Evolutionary conservation across 192 early-diverging fungal species (phyloP).

Genomic region (Linnemannia exigua): DNA sequence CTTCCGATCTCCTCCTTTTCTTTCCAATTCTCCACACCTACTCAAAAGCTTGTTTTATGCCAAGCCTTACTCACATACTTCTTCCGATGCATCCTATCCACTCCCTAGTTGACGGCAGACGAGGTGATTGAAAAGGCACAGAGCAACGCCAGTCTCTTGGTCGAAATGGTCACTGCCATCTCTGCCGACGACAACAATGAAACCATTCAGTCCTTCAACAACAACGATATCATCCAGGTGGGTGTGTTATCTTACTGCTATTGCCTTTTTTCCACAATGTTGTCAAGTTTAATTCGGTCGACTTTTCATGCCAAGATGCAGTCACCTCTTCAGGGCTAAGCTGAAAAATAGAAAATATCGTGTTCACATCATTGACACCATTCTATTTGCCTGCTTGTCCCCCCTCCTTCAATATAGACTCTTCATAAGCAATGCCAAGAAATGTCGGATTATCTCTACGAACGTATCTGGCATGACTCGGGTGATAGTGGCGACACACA

Average conservation of each 20-base stretch:
- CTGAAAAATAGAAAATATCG: not conserved
- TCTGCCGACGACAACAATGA: slow-evolving; percentile 17
- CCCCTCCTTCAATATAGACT: slow-evolving; percentile 10
- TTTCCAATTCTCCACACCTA: not conserved
- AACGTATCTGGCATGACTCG: slow-evolving; percentile 50
- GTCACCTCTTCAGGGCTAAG: not conserved
- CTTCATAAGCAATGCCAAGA: slow-evolving; percentile 41
- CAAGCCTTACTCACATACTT: not conserved
- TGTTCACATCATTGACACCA: no score
- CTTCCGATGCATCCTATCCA: not conserved
- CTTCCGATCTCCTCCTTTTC: not conserved
- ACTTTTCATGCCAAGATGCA: not conserved
- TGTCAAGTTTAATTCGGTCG: not conserved
- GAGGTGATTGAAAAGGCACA: slow-evolving; percentile 45
- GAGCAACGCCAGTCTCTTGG: slow-evolving; percentile 34
- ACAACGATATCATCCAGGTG: slow-evolving; percentile 50
- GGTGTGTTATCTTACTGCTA: not conserved
- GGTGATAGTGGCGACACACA: not conserved
- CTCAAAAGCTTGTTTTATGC: not conserved
- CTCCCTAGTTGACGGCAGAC: slow-evolving; percentile 24
- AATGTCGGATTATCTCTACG: slow-evolving; percentile 38
- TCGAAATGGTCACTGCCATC: slow-evolving; percentile 31
- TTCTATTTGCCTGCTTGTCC: not conserved
- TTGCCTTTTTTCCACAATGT: not conserved
- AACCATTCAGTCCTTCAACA: not conserved